Base-by-base conservation (phyloP, 2,329 filamentous ascomycete species). In the Penicillium sp. region DNA sequence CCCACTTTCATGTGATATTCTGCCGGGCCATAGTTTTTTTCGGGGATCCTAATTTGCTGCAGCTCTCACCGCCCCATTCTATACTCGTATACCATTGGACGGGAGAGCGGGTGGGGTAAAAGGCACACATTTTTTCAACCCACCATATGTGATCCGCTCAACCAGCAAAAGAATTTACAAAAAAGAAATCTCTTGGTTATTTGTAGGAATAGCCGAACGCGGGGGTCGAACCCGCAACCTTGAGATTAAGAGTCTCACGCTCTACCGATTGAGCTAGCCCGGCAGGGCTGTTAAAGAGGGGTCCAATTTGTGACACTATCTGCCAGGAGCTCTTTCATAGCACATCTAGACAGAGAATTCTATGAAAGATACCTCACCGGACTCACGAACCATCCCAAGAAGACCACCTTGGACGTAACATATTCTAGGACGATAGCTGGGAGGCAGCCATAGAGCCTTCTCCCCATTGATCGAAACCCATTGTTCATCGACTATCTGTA, bases 251-350 rank as follows among this genome's bases (percentile, higher is more conserved):
- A 79, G 75, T 75, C 77, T 77, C 77, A 79, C 72, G 73, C 72
- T 75, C 72, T 79, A 75, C 70, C 77, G 75, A 79, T 79, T 79
- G 76, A 79, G 76, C 76, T 78, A 78, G 73, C 75, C 75, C 70
- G 71, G 76, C 76, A 61, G 52, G 45, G 45, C 52, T 57, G 55
- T 39, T 42, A 19, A 28, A 28, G 24, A 28, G 24, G 5, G 24
- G 24, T 28, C 5, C 24, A 5, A 28, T 5, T 10, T 28, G 5
- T 28, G 24, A 10, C 24, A 5, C 10, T 10, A 28, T 28, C 5
- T 5, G 10, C 24, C 24, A 28, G 24, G 24, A 28, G 24, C 24
- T 28, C 24, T 28, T n/a, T n/a, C n/a, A n/a, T n/a, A n/a, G n/a
- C n/a, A n/a, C n/a, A 11, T 29, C 26, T 14, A 34, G 14, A 16